phyloP scores from a whole-genome alignment of 1,284 basidiomycete genomes.

The Ganoderma leucocontextum region DNA sequence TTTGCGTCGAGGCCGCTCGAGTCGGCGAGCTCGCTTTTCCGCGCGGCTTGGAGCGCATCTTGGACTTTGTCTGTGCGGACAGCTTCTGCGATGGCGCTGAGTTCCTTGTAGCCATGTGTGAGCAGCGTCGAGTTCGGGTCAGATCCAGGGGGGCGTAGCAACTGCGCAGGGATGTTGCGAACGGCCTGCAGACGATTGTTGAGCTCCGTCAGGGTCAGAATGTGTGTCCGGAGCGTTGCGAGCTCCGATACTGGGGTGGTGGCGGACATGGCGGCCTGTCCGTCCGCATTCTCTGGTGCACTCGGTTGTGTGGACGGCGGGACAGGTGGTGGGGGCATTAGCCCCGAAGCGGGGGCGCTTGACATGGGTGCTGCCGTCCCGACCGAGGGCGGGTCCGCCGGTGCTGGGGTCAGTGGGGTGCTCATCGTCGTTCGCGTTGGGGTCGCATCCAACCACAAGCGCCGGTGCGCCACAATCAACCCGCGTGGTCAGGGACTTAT shows the following conservation, averaged over 20 bases:
- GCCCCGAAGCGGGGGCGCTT: conserved; percentile 8
- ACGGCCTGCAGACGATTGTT: conserved; percentile 52
- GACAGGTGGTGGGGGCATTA: conserved; percentile 21
- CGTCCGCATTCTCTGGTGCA: background rate
- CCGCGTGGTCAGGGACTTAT: background rate
- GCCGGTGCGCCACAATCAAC: background rate
- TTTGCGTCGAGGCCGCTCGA: conserved; percentile 53
- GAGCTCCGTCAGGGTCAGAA: conserved; percentile 56
- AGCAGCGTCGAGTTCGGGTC: conserved; percentile 29
- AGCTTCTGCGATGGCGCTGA: conserved; percentile 47
- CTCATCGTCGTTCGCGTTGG: conserved; percentile 27
- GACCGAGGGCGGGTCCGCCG: conserved; percentile 2
- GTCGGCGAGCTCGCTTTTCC: conserved; percentile 59
- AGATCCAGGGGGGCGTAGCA: conserved; percentile 44
- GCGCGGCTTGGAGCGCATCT: conserved; percentile 58
- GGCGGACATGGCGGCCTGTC: background rate
- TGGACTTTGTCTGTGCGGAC: conserved; percentile 60
- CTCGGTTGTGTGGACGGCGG: background rate
- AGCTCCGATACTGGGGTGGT: conserved; percentile 20
- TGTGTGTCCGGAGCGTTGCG: conserved; percentile 48
- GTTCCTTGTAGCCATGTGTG: conserved; percentile 45
- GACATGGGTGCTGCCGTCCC: conserved; percentile 1
- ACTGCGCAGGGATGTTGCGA: conserved; percentile 51
- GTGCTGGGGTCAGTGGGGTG: conserved; percentile 9
- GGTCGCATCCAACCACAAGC: background rate